A percentile compares a stretch with the other conserved stretches of the same genome.
Evolutionary conservation across 164 flowering plant species (phyloP).

Genomic region (Chloranthus sessilifolius): DNA sequence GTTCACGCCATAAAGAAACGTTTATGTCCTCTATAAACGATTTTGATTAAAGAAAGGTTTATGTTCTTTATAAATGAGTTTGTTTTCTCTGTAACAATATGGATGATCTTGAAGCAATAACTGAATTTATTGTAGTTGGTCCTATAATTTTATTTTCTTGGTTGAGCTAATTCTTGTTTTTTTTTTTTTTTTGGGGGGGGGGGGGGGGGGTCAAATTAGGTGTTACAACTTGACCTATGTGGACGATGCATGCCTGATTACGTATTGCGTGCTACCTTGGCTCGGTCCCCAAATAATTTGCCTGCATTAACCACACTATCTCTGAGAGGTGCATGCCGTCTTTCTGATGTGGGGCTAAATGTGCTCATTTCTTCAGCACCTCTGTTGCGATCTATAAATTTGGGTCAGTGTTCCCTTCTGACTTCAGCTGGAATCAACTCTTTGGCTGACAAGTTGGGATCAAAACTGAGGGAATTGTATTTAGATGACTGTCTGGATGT

Average conservation of each 20-base stretch:
- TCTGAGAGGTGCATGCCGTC: constrained; percentile 71
- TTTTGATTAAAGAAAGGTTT: too few relatives aligned
- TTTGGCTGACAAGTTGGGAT: constrained; percentile 45
- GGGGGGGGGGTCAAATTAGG: constrained; percentile 54
- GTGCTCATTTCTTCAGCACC: constrained; percentile 67
- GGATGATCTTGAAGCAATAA: neutral
- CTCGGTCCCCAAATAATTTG: constrained; percentile 37
- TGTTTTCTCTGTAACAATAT: neutral
- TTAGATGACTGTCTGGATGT: constrained; percentile 62
- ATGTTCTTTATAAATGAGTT: too few relatives aligned
- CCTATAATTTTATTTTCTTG: neutral
- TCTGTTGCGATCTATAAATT: constrained; percentile 58
- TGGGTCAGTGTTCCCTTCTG: constrained; percentile 75
- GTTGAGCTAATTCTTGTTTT: neutral
- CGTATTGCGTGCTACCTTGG: constrained; percentile 39
- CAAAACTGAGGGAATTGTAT: constrained; percentile 56
- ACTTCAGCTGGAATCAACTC: constrained; percentile 41
- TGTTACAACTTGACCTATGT: constrained; percentile 77
- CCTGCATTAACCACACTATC: constrained; percentile 57
- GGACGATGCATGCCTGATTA: constrained; percentile 81
- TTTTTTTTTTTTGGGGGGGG: too few relatives aligned
- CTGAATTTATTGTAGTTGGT: neutral
- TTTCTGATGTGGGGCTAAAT: constrained; percentile 67
- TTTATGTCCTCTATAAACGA: too few relatives aligned
- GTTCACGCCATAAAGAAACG: too few relatives aligned